phyloP scores from a whole-genome alignment of 441 rosid genomes.

The Populus hybrid region DNA sequence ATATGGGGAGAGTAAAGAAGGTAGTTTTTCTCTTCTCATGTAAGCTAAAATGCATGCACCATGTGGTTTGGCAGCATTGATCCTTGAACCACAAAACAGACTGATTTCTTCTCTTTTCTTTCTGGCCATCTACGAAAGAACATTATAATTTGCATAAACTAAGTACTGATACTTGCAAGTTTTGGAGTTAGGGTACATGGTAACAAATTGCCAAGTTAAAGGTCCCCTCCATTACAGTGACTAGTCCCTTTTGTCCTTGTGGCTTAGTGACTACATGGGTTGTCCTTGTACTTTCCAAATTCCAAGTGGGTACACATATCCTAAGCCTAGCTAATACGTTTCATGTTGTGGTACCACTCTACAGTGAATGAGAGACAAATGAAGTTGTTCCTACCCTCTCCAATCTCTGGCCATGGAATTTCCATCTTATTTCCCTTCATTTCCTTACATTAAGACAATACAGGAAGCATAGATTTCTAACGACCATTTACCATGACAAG shows the following conservation, averaged over 20 bases:
- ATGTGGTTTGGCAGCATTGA: neutral
- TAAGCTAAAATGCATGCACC: too few species aligned
- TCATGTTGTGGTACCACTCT: slow-evolving; percentile 18
- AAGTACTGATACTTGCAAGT: neutral
- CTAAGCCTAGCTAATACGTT: slow-evolving; percentile 12
- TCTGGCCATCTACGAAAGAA: neutral
- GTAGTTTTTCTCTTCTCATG: neutral
- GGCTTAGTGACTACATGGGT: slow-evolving; percentile 20
- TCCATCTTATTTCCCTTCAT: slow-evolving; percentile 11
- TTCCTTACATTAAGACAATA: neutral
- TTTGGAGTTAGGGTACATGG: neutral
- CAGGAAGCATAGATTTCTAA: too few species aligned
- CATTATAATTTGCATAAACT: neutral
- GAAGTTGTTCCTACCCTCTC: slow-evolving; percentile 1
- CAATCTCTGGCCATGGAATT: neutral
- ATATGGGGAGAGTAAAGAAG: neutral
- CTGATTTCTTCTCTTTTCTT: neutral
- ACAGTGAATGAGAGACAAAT: slow-evolving; percentile 17
- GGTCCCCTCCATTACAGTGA: slow-evolving; percentile 29
- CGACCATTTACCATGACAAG: neutral
- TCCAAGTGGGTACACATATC: slow-evolving; percentile 18
- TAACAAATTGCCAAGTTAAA: neutral
- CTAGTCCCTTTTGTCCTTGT: slow-evolving; percentile 19
- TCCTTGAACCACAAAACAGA: neutral
- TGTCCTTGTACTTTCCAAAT: slow-evolving; percentile 30